These are phyloP conservation scores for Aspergillus alliaceus DNA, from an alignment of 2,329 filamentous ascomycete genomes.

Conservation along the genomic window DNA sequence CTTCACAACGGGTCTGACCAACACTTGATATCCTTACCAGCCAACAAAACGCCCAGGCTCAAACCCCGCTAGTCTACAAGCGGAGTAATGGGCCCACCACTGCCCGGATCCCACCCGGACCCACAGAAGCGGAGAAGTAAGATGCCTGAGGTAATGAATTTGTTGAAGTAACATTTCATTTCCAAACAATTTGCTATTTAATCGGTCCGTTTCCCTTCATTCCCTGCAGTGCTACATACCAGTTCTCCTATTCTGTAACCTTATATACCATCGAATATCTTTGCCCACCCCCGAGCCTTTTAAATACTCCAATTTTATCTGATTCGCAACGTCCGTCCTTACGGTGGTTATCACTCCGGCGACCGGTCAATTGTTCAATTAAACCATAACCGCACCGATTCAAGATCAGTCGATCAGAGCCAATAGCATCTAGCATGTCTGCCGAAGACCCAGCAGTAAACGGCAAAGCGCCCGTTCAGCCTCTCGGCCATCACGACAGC, in stretches of 20 bases:
- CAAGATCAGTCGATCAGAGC: no score
- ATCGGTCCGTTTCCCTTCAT: background rate
- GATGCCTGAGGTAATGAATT: no score
- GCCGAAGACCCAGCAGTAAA: constrained; percentile 24
- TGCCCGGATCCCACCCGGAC: background rate
- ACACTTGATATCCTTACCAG: background rate
- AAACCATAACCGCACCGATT: background rate
- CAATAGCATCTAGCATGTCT: constrained; percentile 30
- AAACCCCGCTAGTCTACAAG: background rate
- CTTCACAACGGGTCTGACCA: background rate
- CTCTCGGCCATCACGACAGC: constrained; percentile 42
- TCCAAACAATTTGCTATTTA: background rate
- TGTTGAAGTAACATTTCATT: background rate
- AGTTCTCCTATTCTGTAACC: background rate
- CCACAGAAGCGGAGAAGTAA: background rate
- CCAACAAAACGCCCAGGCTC: background rate
- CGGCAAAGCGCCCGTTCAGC: constrained; percentile 35
- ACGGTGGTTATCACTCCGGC: no score
- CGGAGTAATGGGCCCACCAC: background rate
- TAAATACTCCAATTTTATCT: background rate
- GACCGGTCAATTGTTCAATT: no score
- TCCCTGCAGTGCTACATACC: background rate
- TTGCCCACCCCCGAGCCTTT: background rate
- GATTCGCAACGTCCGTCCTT: background rate
- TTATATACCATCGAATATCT: background rate